Base-by-base conservation (phyloP, 306 rosid genomes). In the Quercus engelmannii region DNA sequence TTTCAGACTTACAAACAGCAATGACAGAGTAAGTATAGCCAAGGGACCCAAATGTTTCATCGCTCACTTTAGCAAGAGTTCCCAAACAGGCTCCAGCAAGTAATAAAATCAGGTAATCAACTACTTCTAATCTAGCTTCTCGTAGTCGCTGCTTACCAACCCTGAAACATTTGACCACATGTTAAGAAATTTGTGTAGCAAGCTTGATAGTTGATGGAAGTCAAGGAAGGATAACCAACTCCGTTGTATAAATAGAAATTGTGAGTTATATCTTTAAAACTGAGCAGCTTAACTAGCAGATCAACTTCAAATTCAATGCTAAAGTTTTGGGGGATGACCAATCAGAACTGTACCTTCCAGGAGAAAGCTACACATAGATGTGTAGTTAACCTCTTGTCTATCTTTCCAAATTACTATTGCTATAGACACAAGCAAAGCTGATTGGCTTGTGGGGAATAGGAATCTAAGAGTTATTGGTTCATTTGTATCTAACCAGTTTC, bases 61-160 rank as follows among this genome's bases (percentile, higher is more conserved):
- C 97, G 57, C 85, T 88, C 82, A 90, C 87, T 88, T 85, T 84
- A 46, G 96, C 86, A 65, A 92, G 93, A 73, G 87, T 86, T 82
- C 97, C 97, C 79, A 92, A 79, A 82, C 89, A 85, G 82, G 92
- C 93, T 76, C 97, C 97, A 49, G 97, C 96, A 77, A 90, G 93
- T 76, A 92, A 84, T 64, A 92, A 80, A 83, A 92, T 88, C 73
- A 92, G 85, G 78, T 88, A 92, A 76, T 90, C 96, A 23, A 89
- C 86, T 23, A 88, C 91, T 77, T 85, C 88, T 55, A 83, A 59
- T 85, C 73, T 83, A 57, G 90, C 92, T 77, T 92, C 97, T 79
- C 97, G 83, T n/a, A 92, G 75, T 35, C 89, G 83, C 81, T 92
- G 97, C 91, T 92, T 92, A 80, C 87, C 70, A 73, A 90, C 78